Conservation (phyloP, 1,284 basidiomycete genomes). For the Ganoderma boninense region DNA sequence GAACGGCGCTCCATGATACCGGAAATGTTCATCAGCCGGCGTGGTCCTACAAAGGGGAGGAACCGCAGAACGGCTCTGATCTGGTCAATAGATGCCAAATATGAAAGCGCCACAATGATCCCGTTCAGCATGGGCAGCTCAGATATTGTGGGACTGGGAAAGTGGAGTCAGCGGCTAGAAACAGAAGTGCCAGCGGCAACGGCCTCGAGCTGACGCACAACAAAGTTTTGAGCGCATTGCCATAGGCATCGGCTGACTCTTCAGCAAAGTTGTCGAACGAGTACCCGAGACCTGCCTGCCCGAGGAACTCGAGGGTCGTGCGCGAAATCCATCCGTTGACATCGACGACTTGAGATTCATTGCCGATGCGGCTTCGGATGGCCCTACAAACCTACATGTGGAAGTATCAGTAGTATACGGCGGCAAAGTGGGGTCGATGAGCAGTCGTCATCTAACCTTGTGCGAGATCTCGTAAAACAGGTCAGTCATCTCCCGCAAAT, state of each 20-base stretch:
- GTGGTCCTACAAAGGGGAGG: constrained; percentile 6
- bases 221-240: constrained; percentile 35
- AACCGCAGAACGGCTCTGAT: constrained; percentile 18
- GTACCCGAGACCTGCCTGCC: constrained; percentile 48
- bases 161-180: neutral
- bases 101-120: constrained; percentile 17
- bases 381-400: constrained; percentile 31
- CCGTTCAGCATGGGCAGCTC: constrained; percentile 8
- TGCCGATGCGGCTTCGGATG: constrained; percentile 29
- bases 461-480: constrained; percentile 25
- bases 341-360: constrained; percentile 38
- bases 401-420: too few species aligned
- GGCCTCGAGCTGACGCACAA: constrained; percentile 25
- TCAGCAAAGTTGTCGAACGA: constrained; percentile 46
- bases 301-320: constrained; percentile 49
- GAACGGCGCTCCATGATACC: constrained; percentile 50
- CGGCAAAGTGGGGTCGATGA: neutral
- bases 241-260: constrained; percentile 40
- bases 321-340: constrained; percentile 47
- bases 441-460: constrained; percentile 15
- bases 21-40: constrained; percentile 34
- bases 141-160: constrained; percentile 21
- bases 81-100: constrained; percentile 19
- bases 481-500: constrained; percentile 28
- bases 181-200: neutral